Evolutionary conservation across 2,329 filamentous ascomycete genomes (phyloP).

Genomic region (Xylaria sp.): DNA sequence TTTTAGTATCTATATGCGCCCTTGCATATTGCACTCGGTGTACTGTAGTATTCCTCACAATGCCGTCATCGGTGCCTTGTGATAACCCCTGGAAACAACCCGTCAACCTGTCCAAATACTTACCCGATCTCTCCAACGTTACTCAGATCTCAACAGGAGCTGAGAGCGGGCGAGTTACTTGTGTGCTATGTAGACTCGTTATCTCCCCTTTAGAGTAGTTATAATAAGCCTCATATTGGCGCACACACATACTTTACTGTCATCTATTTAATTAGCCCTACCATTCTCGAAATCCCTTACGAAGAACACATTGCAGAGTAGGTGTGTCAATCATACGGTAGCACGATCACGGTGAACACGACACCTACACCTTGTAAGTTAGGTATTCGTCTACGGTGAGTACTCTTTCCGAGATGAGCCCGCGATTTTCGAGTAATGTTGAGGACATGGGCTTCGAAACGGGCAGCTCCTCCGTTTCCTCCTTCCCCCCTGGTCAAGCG

Average conservation of each 20-base stretch:
- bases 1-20: constrained; percentile 29
- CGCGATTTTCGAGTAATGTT: constrained; percentile 15
- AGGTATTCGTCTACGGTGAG: constrained; percentile 17
- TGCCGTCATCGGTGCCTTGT: constrained; percentile 32
- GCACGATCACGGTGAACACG: constrained; percentile 21
- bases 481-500: constrained; percentile 22
- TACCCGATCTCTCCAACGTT: constrained; percentile 1
- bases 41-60: constrained; percentile 11
- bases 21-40: constrained; percentile 11
- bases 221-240: background rate
- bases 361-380: constrained; percentile 8
- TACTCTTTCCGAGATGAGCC: constrained; percentile 20
- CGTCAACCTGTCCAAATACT: constrained; percentile 5
- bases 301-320: constrained; percentile 5
- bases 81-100: constrained; percentile 1
- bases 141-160: constrained; percentile 3
- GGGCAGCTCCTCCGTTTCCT: constrained; percentile 33
- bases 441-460: constrained; percentile 23
- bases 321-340: background rate
- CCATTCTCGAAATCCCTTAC: constrained; percentile 3
- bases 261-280: background rate
- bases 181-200: background rate
- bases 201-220: constrained; percentile 1
- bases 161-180: background rate
- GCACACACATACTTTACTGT: background rate